phyloP scores from a whole-genome alignment of 2,329 filamentous ascomycete species.

The Phialocephala sp. region DNA sequence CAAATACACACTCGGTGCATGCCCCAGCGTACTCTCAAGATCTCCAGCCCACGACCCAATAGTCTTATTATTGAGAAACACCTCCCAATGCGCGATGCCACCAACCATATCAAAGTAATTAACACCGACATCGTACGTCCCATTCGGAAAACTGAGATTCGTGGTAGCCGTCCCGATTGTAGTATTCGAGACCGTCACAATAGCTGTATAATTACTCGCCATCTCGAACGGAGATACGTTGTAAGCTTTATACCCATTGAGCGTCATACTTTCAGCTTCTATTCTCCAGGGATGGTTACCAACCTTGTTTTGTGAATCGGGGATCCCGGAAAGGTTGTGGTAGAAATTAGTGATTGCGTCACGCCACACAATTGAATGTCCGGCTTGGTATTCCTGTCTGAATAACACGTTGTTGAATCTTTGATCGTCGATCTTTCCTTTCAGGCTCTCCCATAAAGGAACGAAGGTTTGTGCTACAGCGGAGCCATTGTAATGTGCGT shows the following conservation, averaged over 20 bases:
- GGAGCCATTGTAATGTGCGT: slow-evolving; percentile 65
- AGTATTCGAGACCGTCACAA: slow-evolving; percentile 60
- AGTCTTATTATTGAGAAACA: slow-evolving; percentile 57
- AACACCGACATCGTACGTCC: slow-evolving; percentile 66
- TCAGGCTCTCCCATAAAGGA: slow-evolving; percentile 57
- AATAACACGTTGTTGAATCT: slow-evolving; percentile 64
- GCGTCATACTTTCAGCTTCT: slow-evolving; percentile 69
- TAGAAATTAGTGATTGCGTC: slow-evolving; percentile 72
- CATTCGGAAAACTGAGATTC: slow-evolving; percentile 53
- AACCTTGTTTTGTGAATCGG: slow-evolving; percentile 61
- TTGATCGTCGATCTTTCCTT: slow-evolving; percentile 62
- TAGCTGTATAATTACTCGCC: slow-evolving; percentile 59
- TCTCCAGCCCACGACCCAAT: slow-evolving; percentile 66
- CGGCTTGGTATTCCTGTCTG: slow-evolving; percentile 68
- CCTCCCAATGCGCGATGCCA: slow-evolving; percentile 61
- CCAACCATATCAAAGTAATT: slow-evolving; percentile 69
- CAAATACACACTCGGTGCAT: slow-evolving; percentile 61
- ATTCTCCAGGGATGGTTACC: slow-evolving; percentile 68
- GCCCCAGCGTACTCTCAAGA: slow-evolving; percentile 62
- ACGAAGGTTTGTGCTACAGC: slow-evolving; percentile 65
- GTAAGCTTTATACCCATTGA: slow-evolving; percentile 62
- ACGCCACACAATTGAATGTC: slow-evolving; percentile 73
- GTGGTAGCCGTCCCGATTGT: slow-evolving; percentile 56
- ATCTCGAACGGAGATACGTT: slow-evolving; percentile 63
- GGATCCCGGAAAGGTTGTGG: slow-evolving; percentile 62